Conservation (phyloP, 345 rosid species). For the Pelargonium nanum region DNA sequence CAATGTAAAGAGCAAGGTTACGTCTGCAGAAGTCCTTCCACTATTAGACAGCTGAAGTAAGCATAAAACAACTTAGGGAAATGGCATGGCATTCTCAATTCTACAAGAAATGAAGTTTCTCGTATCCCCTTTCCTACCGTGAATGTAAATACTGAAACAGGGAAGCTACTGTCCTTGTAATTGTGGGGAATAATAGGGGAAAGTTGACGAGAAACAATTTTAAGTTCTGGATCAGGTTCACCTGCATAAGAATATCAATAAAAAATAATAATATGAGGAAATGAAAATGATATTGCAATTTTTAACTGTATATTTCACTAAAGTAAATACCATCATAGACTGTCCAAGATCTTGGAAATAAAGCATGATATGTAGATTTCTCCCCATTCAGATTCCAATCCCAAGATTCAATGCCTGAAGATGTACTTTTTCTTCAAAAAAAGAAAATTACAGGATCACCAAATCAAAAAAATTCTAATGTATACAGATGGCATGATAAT, state of each 20-base stretch:
- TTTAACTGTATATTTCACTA: constrained; percentile 1
- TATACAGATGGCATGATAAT: background rate
- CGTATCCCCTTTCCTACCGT: constrained; percentile 35
- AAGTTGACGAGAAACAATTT: constrained; percentile 74
- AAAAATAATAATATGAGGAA: background rate
- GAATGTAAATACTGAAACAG: constrained; percentile 72
- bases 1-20: constrained; percentile 89
- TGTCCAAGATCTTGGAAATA: constrained; percentile 96
- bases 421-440: constrained; percentile 33
- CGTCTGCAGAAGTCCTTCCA: constrained; percentile 58
- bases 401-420: constrained; percentile 74
- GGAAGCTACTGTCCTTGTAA: constrained; percentile 88
- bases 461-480: background rate
- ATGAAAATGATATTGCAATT: background rate
- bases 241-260: constrained; percentile 31
- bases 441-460: constrained; percentile 5
- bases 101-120: background rate
- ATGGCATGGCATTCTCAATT: background rate
- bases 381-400: constrained; percentile 87
- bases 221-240: constrained; percentile 90
- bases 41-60: constrained; percentile 54
- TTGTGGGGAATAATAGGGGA: constrained; percentile 91
- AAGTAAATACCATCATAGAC: constrained; percentile 57
- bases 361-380: constrained; percentile 79
- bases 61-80: background rate